These are phyloP conservation scores for Chaetomium olivaceum DNA, from an alignment of 2,329 filamentous ascomycete species.

Conservation along the genomic window DNA sequence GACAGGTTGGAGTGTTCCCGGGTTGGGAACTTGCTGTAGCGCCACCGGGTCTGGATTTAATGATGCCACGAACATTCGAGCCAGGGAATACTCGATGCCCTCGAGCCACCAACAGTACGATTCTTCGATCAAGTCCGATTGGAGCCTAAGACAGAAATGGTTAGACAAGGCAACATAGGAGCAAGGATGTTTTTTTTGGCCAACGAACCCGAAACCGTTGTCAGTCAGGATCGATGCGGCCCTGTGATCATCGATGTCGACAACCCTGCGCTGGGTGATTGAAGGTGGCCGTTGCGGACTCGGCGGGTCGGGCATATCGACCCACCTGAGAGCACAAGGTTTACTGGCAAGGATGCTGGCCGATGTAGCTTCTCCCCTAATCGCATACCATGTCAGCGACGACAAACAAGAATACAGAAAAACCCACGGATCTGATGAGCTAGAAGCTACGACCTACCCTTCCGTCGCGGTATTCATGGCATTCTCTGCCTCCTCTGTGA, in stretches of 20 bases:
- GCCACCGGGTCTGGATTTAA: slow-evolving; percentile 33
- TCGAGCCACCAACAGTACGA: slow-evolving; percentile 55
- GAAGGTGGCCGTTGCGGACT: slow-evolving; percentile 43
- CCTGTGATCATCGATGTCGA: slow-evolving; percentile 55
- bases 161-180: neutral
- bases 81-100: slow-evolving; percentile 57
- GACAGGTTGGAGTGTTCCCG: slow-evolving; percentile 51
- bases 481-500: slow-evolving; percentile 43
- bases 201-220: slow-evolving; percentile 53
- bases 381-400: neutral
- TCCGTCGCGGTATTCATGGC: neutral
- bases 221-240: slow-evolving; percentile 51
- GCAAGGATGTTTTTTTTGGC: no score
- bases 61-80: slow-evolving; percentile 38
- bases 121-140: slow-evolving; percentile 56
- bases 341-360: slow-evolving; percentile 37
- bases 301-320: slow-evolving; percentile 60
- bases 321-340: slow-evolving; percentile 56
- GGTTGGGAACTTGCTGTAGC: slow-evolving; percentile 37
- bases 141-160: slow-evolving; percentile 44
- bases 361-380: neutral
- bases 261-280: slow-evolving; percentile 55
- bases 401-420: neutral
- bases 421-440: neutral
- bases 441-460: slow-evolving; percentile 8